Base-by-base conservation (phyloP, 2,329 filamentous ascomycete species). In the Trichoderma pleuroti region DNA sequence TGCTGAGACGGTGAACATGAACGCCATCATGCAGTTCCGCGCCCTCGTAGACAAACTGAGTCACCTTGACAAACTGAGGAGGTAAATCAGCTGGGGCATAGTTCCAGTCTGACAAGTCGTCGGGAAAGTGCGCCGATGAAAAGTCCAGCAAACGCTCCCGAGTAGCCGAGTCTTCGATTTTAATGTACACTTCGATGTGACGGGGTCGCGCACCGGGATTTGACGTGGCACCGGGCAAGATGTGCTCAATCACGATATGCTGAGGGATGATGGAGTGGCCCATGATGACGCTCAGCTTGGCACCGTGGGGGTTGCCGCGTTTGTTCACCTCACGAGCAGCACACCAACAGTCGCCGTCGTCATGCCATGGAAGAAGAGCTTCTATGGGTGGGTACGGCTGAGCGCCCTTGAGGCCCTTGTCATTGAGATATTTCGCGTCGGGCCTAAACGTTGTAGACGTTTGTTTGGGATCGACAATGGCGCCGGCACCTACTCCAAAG, bases 261-360 rank as follows among this genome's bases (percentile, higher is more conserved):
- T 90, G 87, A 0, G 92, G 91, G 34, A 90, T 84, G 70, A 94
- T 85, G 7, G 81, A 78, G 39, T 85, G 80, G 39, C 86, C 84
- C 21, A 91, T 84, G 52, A 88, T 80, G 21, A 97, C 87, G 10
- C 87, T 87, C 18, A 98, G 82, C 67, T 89, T 87, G 2, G 90
- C 88, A 46, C 89, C 88, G 62, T 86, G 84, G 9, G 84, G 84
- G 18, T 78, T 77, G 12, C 80, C 80, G 18, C 82, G 81, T 16
- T 78, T 78, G 62, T 84, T 81, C 12, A 77, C 73, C 0, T 82
- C 81, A 4, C 76, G 77, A 0, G 83, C 85, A 5, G 91, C 90
- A 79, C 95, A 98, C 92, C 93, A 98, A 80, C 93, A 97, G 72
- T 98, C 92, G 24, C 92, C 93, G 39, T 91, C 86, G 62, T 97